phyloP scores from a whole-genome alignment of 2,329 filamentous ascomycete species.

The Amylocarpus encephaloides region DNA sequence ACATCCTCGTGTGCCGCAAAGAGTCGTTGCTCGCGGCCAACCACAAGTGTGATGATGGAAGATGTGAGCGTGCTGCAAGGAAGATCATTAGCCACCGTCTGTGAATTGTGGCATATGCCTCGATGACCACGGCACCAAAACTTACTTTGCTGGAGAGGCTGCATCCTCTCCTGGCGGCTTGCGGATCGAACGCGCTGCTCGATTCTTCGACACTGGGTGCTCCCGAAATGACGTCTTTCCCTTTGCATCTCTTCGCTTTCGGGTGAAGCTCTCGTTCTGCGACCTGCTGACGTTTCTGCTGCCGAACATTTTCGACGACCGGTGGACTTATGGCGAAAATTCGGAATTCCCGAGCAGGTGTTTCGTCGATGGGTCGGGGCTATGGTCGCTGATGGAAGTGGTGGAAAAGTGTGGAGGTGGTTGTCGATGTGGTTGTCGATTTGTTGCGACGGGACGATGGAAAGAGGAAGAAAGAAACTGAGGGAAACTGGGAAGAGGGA shows the following conservation, averaged over 20 bases:
- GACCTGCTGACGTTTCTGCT: slow-evolving; percentile 25
- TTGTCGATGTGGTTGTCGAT: slow-evolving; percentile 6
- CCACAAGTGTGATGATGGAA: slow-evolving; percentile 79
- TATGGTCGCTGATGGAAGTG: slow-evolving; percentile 5
- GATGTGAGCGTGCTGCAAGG: slow-evolving; percentile 37
- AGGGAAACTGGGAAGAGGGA: slow-evolving; percentile 1
- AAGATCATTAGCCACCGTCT: slow-evolving; percentile 13
- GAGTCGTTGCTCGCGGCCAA: slow-evolving; percentile 78
- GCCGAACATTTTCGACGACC: slow-evolving; percentile 23
- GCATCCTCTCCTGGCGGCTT: slow-evolving; percentile 25
- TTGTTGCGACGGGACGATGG: slow-evolving; percentile 4
- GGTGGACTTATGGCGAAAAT: background rate
- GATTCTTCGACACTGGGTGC: slow-evolving; percentile 32
- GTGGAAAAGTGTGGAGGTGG: slow-evolving; percentile 8
- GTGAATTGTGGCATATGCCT: slow-evolving; percentile 1
- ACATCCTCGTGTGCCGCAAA: slow-evolving; percentile 96
- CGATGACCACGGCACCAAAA: background rate
- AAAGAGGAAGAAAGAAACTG: slow-evolving; percentile 8
- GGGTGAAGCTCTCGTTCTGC: slow-evolving; percentile 30
- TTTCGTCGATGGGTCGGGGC: slow-evolving; percentile 3
- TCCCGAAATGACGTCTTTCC: slow-evolving; percentile 30
- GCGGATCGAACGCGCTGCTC: slow-evolving; percentile 24
- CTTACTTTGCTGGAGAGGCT: slow-evolving; percentile 20
- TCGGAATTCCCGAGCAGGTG: background rate
- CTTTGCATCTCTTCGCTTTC: slow-evolving; percentile 23